Base-by-base conservation (phyloP, 345 rosid species). In the Boechera divaricarpa region DNA sequence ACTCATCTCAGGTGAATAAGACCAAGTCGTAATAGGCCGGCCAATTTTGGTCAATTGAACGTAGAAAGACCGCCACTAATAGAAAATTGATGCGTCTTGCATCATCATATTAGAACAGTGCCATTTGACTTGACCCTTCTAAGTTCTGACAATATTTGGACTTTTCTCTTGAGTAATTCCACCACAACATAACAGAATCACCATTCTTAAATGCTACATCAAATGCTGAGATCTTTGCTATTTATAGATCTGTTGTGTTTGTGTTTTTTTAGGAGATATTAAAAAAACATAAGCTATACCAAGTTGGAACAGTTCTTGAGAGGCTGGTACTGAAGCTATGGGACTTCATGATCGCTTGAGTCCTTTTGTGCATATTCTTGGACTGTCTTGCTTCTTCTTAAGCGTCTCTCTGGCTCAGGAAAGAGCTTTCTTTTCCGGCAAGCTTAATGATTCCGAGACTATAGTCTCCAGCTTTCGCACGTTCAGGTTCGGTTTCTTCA, bases 401-500 rank as follows among this genome's bases (percentile, higher is more conserved):
- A 61, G 31, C 52, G 16, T 41, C 5, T 49, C 62, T 69, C 31
- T 52, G 12, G 80, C 75, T 61, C 80, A 76, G 18, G 75, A 69
- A 42, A 62, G 39, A 51, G 6, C 58, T 76, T 62, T 54, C 57
- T 69, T 76, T 12, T 52, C 75, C 2, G 41, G 58, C 4, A 69
- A 53, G 31, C 75, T 76, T 9, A 76, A 12, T 44, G 64, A 54
- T 32, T 62, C 70, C 1, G 83, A 75, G 45, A 31, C 73, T 7
- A 77, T 83, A 13, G 77, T 61, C 48, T 88, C 89, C 31, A 76
- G 69, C 18, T 57, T 35, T 18, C 10, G 80, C 5, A 33, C 77
- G 57, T 86, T 83, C 82, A 72, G 72, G 67, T 55, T 88, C 26
- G 93, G 93, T 49, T 86, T 85, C 85, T 88, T 88, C 62, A 81